A percentile compares a stretch with the other conserved stretches of the same genome.
Evolutionary conservation across 164 flowering plant genomes (phyloP).

Genomic region (Protea cynaroides): DNA sequence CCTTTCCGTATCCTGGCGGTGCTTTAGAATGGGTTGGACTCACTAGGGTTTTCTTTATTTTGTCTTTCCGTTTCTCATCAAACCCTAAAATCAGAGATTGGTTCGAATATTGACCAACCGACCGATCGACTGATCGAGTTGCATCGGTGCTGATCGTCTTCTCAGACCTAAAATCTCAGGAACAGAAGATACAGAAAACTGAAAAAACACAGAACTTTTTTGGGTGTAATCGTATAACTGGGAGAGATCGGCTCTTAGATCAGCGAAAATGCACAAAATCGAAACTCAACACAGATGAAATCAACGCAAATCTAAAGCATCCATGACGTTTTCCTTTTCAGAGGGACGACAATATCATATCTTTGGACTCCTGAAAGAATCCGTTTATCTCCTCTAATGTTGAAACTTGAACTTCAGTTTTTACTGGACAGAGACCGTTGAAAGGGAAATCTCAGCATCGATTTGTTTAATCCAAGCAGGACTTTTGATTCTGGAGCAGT

Average conservation of each 20-base stretch:
- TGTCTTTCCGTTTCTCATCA: background rate
- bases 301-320: constrained; percentile 13
- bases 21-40: background rate
- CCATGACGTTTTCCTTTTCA: background rate
- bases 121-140: background rate
- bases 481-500: constrained; percentile 4
- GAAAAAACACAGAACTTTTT: background rate
- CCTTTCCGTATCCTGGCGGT: background rate
- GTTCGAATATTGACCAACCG: background rate
- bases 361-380: background rate
- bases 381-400: constrained; percentile 2
- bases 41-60: background rate
- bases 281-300: constrained; percentile 12
- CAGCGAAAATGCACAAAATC: constrained; percentile 9
- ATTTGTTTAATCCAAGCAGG: constrained; percentile 4
- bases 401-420: constrained; percentile 4
- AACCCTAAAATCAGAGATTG: constrained; percentile 2
- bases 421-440: background rate
- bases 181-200: background rate
- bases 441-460: constrained; percentile 7
- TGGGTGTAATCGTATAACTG: background rate
- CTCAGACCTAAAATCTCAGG: constrained; percentile 11
- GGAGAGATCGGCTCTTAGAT: background rate
- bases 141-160: background rate
- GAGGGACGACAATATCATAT: constrained; percentile 6